Conservation (phyloP, 2,329 filamentous ascomycete genomes). For the Ilyonectria destructans region DNA sequence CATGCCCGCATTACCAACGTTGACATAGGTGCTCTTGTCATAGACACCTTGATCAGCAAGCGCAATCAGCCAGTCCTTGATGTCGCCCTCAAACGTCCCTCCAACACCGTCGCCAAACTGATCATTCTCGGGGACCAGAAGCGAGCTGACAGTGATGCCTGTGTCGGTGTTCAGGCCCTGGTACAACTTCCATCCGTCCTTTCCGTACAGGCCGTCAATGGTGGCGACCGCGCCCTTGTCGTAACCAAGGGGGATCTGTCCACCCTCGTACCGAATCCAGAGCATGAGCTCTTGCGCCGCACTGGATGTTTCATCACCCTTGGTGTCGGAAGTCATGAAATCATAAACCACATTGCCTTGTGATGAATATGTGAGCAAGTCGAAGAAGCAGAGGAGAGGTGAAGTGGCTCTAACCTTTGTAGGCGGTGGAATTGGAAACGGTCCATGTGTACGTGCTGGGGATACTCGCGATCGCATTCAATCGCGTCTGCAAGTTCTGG, state of each 20-base stretch:
- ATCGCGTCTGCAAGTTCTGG: slow-evolving; percentile 29
- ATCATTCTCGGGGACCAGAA: slow-evolving; percentile 24
- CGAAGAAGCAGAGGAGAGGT: neutral
- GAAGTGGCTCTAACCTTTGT: slow-evolving; percentile 30
- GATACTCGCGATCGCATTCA: slow-evolving; percentile 33
- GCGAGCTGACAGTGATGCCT: slow-evolving; percentile 37
- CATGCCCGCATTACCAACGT: slow-evolving; percentile 41
- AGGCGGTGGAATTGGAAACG: slow-evolving; percentile 32
- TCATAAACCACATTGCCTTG: slow-evolving; percentile 40
- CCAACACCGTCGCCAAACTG: slow-evolving; percentile 30
- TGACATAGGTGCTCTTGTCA: slow-evolving; percentile 32
- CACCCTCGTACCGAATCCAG: slow-evolving; percentile 35
- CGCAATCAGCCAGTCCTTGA: slow-evolving; percentile 41
- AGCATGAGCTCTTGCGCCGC: slow-evolving; percentile 41
- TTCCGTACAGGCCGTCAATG: slow-evolving; percentile 36
- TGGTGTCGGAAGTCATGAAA: slow-evolving; percentile 41
- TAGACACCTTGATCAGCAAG: slow-evolving; percentile 36
- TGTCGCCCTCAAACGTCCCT: slow-evolving; percentile 35
- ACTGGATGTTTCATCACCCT: slow-evolving; percentile 33
- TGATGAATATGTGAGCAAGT: neutral
- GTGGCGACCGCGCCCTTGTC: slow-evolving; percentile 37
- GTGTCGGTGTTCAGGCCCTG: slow-evolving; percentile 38
- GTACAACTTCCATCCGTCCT: slow-evolving; percentile 40
- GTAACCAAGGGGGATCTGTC: slow-evolving; percentile 36
- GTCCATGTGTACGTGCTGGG: slow-evolving; percentile 32